Conservation (phyloP, 2,329 filamentous ascomycete species). For the Aspergillus aculeatus region DNA sequence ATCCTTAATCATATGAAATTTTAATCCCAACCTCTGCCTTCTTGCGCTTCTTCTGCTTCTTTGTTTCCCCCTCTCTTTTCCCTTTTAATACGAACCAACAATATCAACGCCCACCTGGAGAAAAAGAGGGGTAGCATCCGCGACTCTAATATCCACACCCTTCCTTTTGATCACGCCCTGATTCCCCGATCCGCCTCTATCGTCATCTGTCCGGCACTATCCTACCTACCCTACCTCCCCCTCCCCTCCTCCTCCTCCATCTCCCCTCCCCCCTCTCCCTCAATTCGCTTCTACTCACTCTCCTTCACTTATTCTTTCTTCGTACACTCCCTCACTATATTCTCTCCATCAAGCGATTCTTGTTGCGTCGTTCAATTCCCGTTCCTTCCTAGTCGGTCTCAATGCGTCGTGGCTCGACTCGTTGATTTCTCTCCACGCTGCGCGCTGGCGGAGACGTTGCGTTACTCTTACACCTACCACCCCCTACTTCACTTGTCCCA, state of each 20-base stretch:
- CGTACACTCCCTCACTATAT: neutral
- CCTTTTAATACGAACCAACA: neutral
- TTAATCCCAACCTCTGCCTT: neutral
- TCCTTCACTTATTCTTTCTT: neutral
- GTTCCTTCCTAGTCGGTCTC: conserved; percentile 10
- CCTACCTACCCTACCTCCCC: conserved; percentile 3
- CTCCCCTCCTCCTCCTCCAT: neutral
- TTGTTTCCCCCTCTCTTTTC: neutral
- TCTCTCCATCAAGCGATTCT: neutral
- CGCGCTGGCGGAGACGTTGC: conserved; percentile 27
- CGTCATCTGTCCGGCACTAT: conserved; percentile 7
- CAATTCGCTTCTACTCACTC: neutral
- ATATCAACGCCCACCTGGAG: neutral
- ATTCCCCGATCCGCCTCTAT: conserved; percentile 8
- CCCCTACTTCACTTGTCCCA: conserved; percentile 13
- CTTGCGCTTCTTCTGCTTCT: neutral
- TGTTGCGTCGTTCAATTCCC: conserved; percentile 6
- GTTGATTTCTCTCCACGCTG: conserved; percentile 18
- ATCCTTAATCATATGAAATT: neutral
- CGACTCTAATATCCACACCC: conserved; percentile 9
- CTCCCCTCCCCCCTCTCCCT: neutral
- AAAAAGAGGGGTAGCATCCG: conserved; percentile 10
- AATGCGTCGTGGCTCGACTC: conserved; percentile 20
- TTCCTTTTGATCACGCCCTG: conserved; percentile 13
- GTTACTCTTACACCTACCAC: conserved; percentile 2